Percentiles rank a stretch among this genome's conserved stretches.
Evolutionary conservation across 1,284 basidiomycete species (phyloP).

Genomic region (Fomitopsis schrenkii): DNA sequence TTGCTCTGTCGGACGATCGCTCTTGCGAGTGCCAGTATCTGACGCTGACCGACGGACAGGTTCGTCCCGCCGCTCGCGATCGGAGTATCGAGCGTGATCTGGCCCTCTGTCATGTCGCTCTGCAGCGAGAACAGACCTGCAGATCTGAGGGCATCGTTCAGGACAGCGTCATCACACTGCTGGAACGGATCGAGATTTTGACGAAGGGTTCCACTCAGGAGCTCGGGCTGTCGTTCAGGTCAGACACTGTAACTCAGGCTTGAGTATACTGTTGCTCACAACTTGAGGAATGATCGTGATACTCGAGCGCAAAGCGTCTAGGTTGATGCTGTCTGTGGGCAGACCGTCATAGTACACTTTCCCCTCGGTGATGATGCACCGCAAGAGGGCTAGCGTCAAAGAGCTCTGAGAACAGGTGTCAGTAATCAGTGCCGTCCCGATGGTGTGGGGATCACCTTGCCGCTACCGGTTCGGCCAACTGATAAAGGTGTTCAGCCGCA

Average conservation of each 20-base stretch:
- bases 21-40: conserved; percentile 58
- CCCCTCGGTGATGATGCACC: conserved; percentile 47
- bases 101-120: conserved; percentile 45
- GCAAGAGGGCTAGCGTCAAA: conserved; percentile 37
- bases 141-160: conserved; percentile 51
- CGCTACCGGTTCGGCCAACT: conserved; percentile 72
- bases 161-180: conserved; percentile 61
- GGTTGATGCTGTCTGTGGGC: conserved; percentile 14
- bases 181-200: conserved; percentile 72
- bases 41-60: conserved; percentile 52
- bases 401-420: conserved; percentile 30
- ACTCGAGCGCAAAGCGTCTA: background rate
- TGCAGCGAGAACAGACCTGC: conserved; percentile 53
- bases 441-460: conserved; percentile 42
- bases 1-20: conserved; percentile 60
- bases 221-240: conserved; percentile 46
- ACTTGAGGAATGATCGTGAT: conserved; percentile 10
- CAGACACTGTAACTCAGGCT: too few relatives aligned
- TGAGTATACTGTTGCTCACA: conserved; percentile 49
- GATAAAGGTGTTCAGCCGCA: too few relatives aligned
- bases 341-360: conserved; percentile 34
- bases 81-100: conserved; percentile 46
- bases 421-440: conserved; percentile 14
- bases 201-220: conserved; percentile 57
- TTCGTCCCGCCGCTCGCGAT: conserved; percentile 63